These are phyloP conservation scores for Biscogniauxia marginata DNA, from an alignment of 2,329 filamentous ascomycete genomes.

Conservation along the genomic window DNA sequence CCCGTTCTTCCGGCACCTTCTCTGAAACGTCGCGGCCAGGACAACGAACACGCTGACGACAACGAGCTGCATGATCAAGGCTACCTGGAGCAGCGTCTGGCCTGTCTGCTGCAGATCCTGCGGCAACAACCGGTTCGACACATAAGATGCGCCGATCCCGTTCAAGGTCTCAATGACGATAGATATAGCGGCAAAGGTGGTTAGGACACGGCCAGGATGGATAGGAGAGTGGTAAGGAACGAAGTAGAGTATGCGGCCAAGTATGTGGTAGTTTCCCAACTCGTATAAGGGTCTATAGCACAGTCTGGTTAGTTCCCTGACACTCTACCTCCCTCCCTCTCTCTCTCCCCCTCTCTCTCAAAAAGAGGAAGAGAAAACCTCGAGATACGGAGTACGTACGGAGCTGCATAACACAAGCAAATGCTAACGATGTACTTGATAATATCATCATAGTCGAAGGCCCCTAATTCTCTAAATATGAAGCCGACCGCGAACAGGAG, in stretches of 20 bases:
- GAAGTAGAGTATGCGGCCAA: slow-evolving; percentile 56
- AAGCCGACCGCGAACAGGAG: slow-evolving; percentile 57
- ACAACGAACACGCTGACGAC: slow-evolving; percentile 49
- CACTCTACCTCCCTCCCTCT: too few relatives aligned
- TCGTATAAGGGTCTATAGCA: slow-evolving; percentile 50
- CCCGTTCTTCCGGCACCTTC: slow-evolving; percentile 38
- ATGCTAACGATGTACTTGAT: slow-evolving; percentile 43
- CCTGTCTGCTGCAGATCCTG: slow-evolving; percentile 40
- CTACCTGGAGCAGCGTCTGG: slow-evolving; percentile 47
- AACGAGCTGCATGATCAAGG: slow-evolving; percentile 54
- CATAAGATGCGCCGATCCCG: slow-evolving; percentile 47
- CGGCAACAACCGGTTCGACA: slow-evolving; percentile 44
- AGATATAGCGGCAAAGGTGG: slow-evolving; percentile 44
- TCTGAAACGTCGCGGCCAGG: slow-evolving; percentile 50
- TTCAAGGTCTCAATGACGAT: slow-evolving; percentile 48
- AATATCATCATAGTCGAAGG: slow-evolving; percentile 45
- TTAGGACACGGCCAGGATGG: slow-evolving; percentile 40
- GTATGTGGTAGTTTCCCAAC: slow-evolving; percentile 56
- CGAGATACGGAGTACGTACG: slow-evolving; percentile 25
- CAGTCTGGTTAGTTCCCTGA: slow-evolving; percentile 6
- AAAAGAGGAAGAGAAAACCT: not conserved
- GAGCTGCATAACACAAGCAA: slow-evolving; percentile 35
- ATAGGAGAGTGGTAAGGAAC: slow-evolving; percentile 55
- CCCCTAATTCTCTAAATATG: slow-evolving; percentile 45
- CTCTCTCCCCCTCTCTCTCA: not conserved